Evolutionary conservation across 2,329 filamentous ascomycete species (phyloP).

Genomic region (Trichophyton schoenleinii): DNA sequence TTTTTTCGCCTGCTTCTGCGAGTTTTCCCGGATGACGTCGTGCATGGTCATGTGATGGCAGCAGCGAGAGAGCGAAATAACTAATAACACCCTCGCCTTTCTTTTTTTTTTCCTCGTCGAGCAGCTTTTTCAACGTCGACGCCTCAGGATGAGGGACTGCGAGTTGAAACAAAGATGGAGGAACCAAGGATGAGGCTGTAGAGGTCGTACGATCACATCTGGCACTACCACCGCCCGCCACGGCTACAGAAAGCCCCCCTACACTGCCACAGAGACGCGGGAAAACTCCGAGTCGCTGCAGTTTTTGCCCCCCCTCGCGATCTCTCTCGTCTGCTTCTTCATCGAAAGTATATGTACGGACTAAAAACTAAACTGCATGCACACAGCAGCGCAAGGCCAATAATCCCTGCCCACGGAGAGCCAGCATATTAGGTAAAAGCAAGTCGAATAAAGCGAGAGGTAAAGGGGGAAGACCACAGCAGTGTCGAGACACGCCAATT

Average conservation of each 20-base stretch:
- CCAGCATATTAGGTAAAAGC: conserved; percentile 2
- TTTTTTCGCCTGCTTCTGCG: background rate
- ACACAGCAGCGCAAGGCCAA: background rate
- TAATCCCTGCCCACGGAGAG: background rate
- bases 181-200: background rate
- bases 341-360: background rate
- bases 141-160: no score
- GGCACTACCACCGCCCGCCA: background rate
- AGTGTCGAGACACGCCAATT: background rate
- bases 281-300: background rate
- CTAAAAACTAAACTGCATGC: background rate
- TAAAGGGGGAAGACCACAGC: background rate
- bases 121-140: no score
- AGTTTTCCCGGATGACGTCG: background rate
- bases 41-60: background rate
- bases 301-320: background rate
- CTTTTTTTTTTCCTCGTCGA: no score
- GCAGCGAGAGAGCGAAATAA: background rate
- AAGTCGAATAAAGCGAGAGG: background rate
- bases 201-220: background rate
- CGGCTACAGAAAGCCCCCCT: no score
- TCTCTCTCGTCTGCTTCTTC: background rate
- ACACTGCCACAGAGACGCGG: background rate
- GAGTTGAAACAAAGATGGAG: background rate
- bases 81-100: no score